These are phyloP conservation scores for Rhizophora apiculata DNA, from an alignment of 345 rosid genomes.

Conservation along the genomic window DNA sequence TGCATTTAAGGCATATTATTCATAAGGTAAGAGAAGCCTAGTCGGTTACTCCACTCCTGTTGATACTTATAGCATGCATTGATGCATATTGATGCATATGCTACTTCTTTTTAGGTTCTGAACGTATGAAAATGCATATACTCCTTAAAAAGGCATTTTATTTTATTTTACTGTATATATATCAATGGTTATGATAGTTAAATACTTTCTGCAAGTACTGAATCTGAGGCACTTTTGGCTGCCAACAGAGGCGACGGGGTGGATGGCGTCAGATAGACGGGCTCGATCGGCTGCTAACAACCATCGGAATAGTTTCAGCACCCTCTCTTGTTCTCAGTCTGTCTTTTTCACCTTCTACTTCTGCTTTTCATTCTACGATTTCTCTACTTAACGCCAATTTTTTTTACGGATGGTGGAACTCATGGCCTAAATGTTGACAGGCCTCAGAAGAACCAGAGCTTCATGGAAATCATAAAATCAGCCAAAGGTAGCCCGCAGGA, in stretches of 20 bases:
- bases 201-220: neutral
- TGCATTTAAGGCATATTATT: too few relatives aligned
- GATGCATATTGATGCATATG: too few relatives aligned
- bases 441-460: conserved; percentile 67
- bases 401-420: neutral
- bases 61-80: too few relatives aligned
- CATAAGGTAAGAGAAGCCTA: too few relatives aligned
- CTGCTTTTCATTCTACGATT: neutral
- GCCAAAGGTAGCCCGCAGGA: conserved; percentile 35
- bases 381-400: neutral
- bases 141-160: too few relatives aligned
- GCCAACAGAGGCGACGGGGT: conserved; percentile 41
- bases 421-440: conserved; percentile 31
- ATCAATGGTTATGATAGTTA: neutral
- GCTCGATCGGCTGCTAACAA: conserved; percentile 55
- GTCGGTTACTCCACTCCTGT: too few relatives aligned
- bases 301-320: conserved; percentile 55
- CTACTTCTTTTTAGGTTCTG: too few relatives aligned
- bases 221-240: conserved; percentile 14
- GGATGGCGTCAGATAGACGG: conserved; percentile 26
- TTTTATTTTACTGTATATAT: too few relatives aligned
- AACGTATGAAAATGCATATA: too few relatives aligned
- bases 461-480: conserved; percentile 84
- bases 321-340: conserved; percentile 68
- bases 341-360: conserved; percentile 25